Percentiles rank a stretch among this genome's conserved stretches.
Evolutionary conservation across 169 alveolate species (phyloP).

Genomic region (Plasmodium yoelii): DNA sequence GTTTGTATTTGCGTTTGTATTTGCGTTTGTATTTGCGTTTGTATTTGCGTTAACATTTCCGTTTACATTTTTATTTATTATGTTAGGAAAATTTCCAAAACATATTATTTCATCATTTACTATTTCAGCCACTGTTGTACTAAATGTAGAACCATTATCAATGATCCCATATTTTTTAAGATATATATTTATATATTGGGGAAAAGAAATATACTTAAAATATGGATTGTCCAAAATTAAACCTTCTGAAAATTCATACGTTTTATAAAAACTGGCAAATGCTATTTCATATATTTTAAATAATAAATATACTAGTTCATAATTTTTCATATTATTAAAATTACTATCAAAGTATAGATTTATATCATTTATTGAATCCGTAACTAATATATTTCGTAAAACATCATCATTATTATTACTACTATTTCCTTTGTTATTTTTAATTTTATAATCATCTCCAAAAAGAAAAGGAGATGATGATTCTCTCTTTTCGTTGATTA

Average conservation of each 20-base stretch:
- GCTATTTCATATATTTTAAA: constrained; percentile 71
- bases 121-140: not conserved
- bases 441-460: not conserved
- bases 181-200: constrained; percentile 26
- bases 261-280: constrained; percentile 37
- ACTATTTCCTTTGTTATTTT: not conserved
- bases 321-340: constrained; percentile 49
- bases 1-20: not conserved
- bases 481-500: not conserved
- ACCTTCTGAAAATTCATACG: constrained; percentile 22
- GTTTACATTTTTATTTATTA: too few species aligned
- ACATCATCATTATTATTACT: not conserved
- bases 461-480: not conserved
- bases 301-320: constrained; percentile 49
- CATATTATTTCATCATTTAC: constrained; percentile 17
- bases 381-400: constrained; percentile 9
- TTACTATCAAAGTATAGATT: constrained; percentile 27
- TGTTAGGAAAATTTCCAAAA: not conserved
- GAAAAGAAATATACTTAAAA: constrained; percentile 32
- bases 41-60: too few species aligned
- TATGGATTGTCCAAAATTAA: constrained; percentile 46
- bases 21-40: not conserved
- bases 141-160: not conserved
- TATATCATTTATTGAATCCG: constrained; percentile 34
- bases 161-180: not conserved